phyloP scores from a whole-genome alignment of 139 green algal species.

The Chlamydomonas sp. region DNA sequence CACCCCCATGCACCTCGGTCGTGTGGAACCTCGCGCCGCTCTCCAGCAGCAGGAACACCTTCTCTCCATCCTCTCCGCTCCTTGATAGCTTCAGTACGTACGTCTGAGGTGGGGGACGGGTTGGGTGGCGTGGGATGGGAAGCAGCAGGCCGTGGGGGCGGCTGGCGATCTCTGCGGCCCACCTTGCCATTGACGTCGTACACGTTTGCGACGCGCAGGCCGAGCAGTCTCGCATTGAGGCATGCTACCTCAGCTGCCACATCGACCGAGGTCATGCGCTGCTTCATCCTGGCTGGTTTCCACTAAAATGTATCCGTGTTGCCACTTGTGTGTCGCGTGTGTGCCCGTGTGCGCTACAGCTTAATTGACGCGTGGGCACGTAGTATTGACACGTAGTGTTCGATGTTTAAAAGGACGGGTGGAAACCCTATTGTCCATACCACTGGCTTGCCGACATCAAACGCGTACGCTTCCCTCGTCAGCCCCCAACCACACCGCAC shows the following conservation, averaged over 20 bases:
- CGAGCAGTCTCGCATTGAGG: slow-evolving; percentile 65
- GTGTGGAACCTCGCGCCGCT: slow-evolving; percentile 84
- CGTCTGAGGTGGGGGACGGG: too few relatives aligned
- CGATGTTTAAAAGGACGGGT: too few relatives aligned
- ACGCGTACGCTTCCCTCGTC: too few relatives aligned
- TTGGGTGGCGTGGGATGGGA: not conserved
- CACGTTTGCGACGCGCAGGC: slow-evolving; percentile 84
- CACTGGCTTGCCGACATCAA: too few relatives aligned
- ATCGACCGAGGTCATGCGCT: slow-evolving; percentile 79
- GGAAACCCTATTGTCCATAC: too few relatives aligned
- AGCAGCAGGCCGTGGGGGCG: too few relatives aligned
- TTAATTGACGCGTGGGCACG: not conserved
- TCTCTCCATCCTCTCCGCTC: slow-evolving; percentile 87
- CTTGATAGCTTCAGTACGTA: slow-evolving; percentile 88
- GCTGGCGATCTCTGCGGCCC: too few relatives aligned
- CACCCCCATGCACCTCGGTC: too few relatives aligned
- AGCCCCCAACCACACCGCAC: too few relatives aligned
- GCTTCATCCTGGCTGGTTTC: slow-evolving; percentile 66
- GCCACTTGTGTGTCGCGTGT: not conserved
- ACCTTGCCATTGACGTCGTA: slow-evolving; percentile 91
- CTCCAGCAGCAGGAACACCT: slow-evolving; percentile 87
- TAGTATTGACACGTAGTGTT: too few relatives aligned
- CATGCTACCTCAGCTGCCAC: slow-evolving; percentile 84
- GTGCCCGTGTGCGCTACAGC: not conserved
- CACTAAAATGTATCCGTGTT: not conserved